Conservation (phyloP, 208 protist species). For the Trypanosoma lewisi region DNA sequence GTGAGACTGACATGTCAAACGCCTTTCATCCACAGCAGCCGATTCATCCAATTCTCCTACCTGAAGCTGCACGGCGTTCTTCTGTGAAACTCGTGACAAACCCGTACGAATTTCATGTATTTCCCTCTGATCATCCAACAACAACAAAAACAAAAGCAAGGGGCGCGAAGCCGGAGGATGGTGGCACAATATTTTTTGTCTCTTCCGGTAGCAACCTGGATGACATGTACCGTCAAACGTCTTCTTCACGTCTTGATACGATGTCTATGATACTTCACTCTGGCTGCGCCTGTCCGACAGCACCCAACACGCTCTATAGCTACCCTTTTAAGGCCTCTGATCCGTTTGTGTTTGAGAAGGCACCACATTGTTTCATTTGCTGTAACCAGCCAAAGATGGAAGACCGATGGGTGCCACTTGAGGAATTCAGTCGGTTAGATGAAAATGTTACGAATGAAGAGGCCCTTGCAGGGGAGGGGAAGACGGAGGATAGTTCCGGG, state of each 20-base stretch:
- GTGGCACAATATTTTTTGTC: conserved; percentile 57
- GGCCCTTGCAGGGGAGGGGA: background rate
- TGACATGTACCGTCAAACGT: conserved; percentile 79
- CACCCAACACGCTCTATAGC: conserved; percentile 91
- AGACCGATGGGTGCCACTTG: conserved; percentile 54
- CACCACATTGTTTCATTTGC: conserved; percentile 84
- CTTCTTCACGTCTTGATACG: conserved; percentile 52
- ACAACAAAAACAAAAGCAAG: background rate
- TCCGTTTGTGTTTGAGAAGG: conserved; percentile 76
- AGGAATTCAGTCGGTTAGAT: background rate
- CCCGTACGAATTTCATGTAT: conserved; percentile 71
- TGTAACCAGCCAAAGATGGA: conserved; percentile 84
- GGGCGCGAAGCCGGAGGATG: conserved; percentile 1
- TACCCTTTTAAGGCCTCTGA: conserved; percentile 87
- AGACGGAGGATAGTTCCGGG: conserved; percentile 30
- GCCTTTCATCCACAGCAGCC: conserved; percentile 92
- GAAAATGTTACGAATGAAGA: conserved; percentile 14
- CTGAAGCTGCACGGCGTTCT: conserved; percentile 59
- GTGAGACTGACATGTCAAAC: conserved; percentile 87
- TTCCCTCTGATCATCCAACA: background rate
- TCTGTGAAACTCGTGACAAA: conserved; percentile 82
- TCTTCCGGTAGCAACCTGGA: conserved; percentile 88
- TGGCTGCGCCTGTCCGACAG: conserved; percentile 85
- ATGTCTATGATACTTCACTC: conserved; percentile 73
- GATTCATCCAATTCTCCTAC: conserved; percentile 84